phyloP scores from a whole-genome alignment of 2,329 filamentous ascomycete species.

The Fusarium pininemorale region DNA sequence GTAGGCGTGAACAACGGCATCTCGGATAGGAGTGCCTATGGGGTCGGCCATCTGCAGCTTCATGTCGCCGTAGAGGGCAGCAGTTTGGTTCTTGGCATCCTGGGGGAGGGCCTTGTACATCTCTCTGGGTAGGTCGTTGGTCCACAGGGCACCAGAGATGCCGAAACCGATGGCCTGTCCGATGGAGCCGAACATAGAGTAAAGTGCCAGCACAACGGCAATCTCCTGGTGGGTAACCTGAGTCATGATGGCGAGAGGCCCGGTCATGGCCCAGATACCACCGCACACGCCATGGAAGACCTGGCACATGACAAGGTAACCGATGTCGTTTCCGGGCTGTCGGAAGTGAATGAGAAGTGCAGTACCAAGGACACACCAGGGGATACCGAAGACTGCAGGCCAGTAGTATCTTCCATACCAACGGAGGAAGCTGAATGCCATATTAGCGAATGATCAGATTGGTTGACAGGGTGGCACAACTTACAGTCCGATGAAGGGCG shows the following conservation, averaged over 20 bases:
- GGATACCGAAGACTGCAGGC: conserved; percentile 58
- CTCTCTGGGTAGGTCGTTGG: conserved; percentile 49
- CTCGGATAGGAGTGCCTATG: conserved; percentile 54
- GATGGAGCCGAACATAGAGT: conserved; percentile 43
- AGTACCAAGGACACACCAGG: conserved; percentile 63
- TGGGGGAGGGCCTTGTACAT: conserved; percentile 62
- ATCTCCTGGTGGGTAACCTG: conserved; percentile 45
- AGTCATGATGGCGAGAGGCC: conserved; percentile 44
- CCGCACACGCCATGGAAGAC: conserved; percentile 60
- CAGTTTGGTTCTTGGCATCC: conserved; percentile 48
- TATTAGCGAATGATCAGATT: neutral
- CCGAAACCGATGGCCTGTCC: conserved; percentile 46
- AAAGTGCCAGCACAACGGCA: conserved; percentile 45
- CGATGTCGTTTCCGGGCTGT: conserved; percentile 49
- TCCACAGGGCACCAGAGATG: conserved; percentile 47
- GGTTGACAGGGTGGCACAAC: neutral
- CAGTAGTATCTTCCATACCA: conserved; percentile 62
- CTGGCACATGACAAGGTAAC: conserved; percentile 61
- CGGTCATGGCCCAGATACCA: conserved; percentile 58
- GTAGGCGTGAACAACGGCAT: conserved; percentile 69
- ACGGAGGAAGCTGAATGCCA: conserved; percentile 51
- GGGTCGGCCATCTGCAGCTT: conserved; percentile 61
- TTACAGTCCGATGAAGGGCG: conserved; percentile 55
- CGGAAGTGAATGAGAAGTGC: conserved; percentile 52
- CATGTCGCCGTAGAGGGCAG: conserved; percentile 63